Conservation (phyloP, 192 early-diverging fungal species). For the Umbelopsis isabellina region DNA sequence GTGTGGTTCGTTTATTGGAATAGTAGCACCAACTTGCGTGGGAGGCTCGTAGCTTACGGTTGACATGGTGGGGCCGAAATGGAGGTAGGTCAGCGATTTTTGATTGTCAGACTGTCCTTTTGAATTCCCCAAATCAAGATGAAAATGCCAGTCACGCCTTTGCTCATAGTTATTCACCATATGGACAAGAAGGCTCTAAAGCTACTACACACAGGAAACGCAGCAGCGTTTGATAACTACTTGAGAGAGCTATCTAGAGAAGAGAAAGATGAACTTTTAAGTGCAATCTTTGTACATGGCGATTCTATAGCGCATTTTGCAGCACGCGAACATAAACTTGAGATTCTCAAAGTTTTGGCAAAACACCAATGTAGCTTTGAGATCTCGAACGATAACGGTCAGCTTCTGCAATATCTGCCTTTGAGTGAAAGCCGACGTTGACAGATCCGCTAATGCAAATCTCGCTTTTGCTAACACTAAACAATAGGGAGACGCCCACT, state of each 20-base stretch:
- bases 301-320: slow-evolving; percentile 51
- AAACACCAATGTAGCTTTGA: slow-evolving; percentile 29
- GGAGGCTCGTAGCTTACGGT: slow-evolving; percentile 18
- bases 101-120: neutral
- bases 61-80: neutral
- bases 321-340: slow-evolving; percentile 33
- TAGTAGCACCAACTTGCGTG: slow-evolving; percentile 63
- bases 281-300: slow-evolving; percentile 28
- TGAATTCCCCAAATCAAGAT: neutral
- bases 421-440: neutral
- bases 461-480: neutral
- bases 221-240: neutral
- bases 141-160: neutral
- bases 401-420: neutral
- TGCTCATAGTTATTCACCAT: neutral
- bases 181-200: slow-evolving; percentile 14
- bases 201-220: neutral
- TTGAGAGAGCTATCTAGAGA: neutral
- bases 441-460: neutral
- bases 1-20: slow-evolving; percentile 74
- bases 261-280: slow-evolving; percentile 3
- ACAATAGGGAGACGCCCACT: slow-evolving; percentile 41
- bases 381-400: slow-evolving; percentile 47
- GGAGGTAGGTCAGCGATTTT: neutral
- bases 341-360: slow-evolving; percentile 22